Base-by-base conservation (phyloP, 306 rosid genomes). In the Quercus dentata region DNA sequence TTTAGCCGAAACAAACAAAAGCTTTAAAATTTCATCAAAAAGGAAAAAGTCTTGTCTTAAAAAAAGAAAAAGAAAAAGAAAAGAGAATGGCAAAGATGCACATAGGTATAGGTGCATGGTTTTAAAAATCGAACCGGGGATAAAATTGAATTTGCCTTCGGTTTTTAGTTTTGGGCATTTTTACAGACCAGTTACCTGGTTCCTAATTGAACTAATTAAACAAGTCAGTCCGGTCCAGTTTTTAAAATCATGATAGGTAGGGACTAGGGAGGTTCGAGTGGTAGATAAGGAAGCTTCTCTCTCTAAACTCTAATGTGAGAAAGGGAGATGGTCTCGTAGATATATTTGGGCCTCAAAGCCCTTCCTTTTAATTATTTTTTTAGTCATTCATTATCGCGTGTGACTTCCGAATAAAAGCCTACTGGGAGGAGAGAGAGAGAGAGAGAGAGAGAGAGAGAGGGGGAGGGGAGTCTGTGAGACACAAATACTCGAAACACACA, bases 361-460 rank as follows among this genome's bases (percentile, higher is more conserved):
- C 25, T 5, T 12, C 64, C 41, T 51, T 49, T 5, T 1, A 1
- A 4, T 17, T 1, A 5, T 11, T 1, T 4, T 10, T n/a, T 51
- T n/a, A 73, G 31, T 11, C 5, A 38, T 28, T 52, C 74, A 35
- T 75, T 74, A 54, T 85, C 74, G 82, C 88, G 86, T 82, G 81
- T 58, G 31, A 79, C 78, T 76, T 82, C 84, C 86, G 84, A 79
- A 61, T 73, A 77, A 68, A 74, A 58, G 27, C 81, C 70, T 23
- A 57, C 25, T 78, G 69, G 21, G 19, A 64, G 65, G 68, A 58
- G 78, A 56, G 69, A 74, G 71, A 59, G 70, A 69, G 76, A 79
- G 51, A 25, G 78, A 78, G 2, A 57, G 54, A 74, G 71, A 46
- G n/a, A n/a, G n/a, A n/a, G n/a, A n/a, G 49, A 20, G 55, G 12